Evolutionary conservation across 371 early-diverging fungal genomes (phyloP).

Genomic region (Mucor irregularis): DNA sequence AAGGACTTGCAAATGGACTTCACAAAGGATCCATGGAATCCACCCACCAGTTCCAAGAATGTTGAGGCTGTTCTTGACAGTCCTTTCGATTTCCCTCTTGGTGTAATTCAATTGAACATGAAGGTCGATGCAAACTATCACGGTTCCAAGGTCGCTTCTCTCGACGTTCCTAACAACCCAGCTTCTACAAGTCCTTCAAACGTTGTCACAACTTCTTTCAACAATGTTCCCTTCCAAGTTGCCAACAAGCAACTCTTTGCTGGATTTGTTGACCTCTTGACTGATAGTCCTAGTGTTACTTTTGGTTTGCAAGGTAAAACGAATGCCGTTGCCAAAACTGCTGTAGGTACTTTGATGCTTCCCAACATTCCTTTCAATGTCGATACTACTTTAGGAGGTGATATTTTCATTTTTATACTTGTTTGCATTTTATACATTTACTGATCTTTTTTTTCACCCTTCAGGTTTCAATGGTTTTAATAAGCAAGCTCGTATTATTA

Average conservation of each 20-base stretch:
- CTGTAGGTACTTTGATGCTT: slow-evolving; percentile 53
- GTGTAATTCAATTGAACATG: slow-evolving; percentile 52
- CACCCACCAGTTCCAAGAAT: slow-evolving; percentile 49
- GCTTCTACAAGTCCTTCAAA: slow-evolving; percentile 48
- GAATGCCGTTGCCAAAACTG: slow-evolving; percentile 53
- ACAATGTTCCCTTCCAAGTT: slow-evolving; percentile 49
- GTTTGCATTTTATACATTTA: neutral
- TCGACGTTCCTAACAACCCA: slow-evolving; percentile 49
- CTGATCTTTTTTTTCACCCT: neutral
- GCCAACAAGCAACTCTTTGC: slow-evolving; percentile 40
- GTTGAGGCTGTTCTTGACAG: slow-evolving; percentile 53
- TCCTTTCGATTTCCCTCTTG: slow-evolving; percentile 64
- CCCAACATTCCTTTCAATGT: slow-evolving; percentile 52
- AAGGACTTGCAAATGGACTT: slow-evolving; percentile 56
- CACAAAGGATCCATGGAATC: slow-evolving; percentile 52
- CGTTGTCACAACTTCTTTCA: slow-evolving; percentile 49
- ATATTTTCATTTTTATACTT: neutral
- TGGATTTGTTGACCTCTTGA: slow-evolving; percentile 49
- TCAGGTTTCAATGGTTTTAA: slow-evolving; percentile 47
- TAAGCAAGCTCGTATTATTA: slow-evolving; percentile 42
- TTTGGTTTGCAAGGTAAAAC: slow-evolving; percentile 56
- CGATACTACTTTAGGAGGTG: slow-evolving; percentile 51
- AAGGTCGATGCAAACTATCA: slow-evolving; percentile 36
- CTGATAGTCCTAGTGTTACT: slow-evolving; percentile 39
- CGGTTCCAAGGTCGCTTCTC: slow-evolving; percentile 42